Evolutionary conservation across 148 eudicot genomes (phyloP).

Genomic region (Amaranthus palmeri): DNA sequence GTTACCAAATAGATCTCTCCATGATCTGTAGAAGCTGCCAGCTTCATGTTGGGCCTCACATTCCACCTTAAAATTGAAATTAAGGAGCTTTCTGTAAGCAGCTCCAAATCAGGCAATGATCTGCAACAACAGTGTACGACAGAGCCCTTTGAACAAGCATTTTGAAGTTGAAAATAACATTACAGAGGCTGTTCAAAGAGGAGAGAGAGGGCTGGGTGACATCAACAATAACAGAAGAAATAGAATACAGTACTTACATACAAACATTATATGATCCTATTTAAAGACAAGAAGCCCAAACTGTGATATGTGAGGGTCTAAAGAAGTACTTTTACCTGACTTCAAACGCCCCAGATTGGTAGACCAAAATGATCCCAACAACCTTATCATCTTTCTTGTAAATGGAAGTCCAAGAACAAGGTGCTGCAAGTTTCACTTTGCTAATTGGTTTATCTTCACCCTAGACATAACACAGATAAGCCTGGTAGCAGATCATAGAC

Average conservation of each 20-base stretch:
- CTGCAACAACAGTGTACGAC: slow-evolving; percentile 31
- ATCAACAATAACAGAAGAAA: neutral
- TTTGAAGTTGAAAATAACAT: neutral
- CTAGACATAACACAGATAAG: slow-evolving; percentile 31
- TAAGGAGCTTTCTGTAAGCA: slow-evolving; percentile 41
- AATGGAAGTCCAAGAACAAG: slow-evolving; percentile 70
- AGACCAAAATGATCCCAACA: slow-evolving; percentile 47
- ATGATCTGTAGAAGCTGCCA: slow-evolving; percentile 44
- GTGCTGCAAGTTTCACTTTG: slow-evolving; percentile 53
- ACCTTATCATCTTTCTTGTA: slow-evolving; percentile 43
- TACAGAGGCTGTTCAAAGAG: neutral
- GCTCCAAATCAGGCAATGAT: slow-evolving; percentile 49
- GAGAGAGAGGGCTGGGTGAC: neutral
- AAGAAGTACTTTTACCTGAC: slow-evolving; percentile 38
- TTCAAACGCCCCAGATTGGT: slow-evolving; percentile 60
- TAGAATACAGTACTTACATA: neutral
- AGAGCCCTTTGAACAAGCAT: neutral
- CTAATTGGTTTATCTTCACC: slow-evolving; percentile 55
- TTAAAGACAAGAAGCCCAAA: too few relatives aligned
- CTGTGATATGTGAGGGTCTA: neutral
- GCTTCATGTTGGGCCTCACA: slow-evolving; percentile 51
- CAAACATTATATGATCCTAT: too few relatives aligned
- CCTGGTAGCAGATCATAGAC: neutral
- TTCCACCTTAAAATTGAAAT: slow-evolving; percentile 50
- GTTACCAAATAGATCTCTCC: slow-evolving; percentile 52